Conservation (phyloP, 2,329 filamentous ascomycete species). For the Pyrenophora graminea region DNA sequence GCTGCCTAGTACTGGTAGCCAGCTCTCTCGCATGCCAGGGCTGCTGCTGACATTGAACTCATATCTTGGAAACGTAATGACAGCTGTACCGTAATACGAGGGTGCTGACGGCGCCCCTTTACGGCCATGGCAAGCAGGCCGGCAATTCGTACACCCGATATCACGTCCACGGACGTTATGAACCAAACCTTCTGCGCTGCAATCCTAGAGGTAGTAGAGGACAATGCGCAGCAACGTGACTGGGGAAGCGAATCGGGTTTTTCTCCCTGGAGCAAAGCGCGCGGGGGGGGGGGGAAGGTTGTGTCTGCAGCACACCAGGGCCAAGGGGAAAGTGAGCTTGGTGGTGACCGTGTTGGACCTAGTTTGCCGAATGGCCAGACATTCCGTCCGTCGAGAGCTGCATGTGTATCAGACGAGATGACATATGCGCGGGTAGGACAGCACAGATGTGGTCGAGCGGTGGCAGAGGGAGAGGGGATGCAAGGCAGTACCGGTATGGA, state of each 20-base stretch:
- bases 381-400: too few relatives aligned
- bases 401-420: too few relatives aligned
- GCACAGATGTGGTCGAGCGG: background rate
- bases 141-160: background rate
- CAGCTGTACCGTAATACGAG: background rate
- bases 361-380: too few relatives aligned
- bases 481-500: background rate
- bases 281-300: slow-evolving; percentile 10
- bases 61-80: background rate
- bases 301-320: background rate
- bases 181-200: too few relatives aligned
- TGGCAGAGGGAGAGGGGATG: background rate
- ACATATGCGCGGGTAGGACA: too few relatives aligned
- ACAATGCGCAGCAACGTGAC: too few relatives aligned
- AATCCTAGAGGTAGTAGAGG: too few relatives aligned
- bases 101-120: background rate
- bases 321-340: too few relatives aligned
- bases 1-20: slow-evolving; percentile 1
- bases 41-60: background rate
- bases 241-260: background rate
- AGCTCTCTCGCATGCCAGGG: background rate
- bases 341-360: too few relatives aligned
- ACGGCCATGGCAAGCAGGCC: background rate
- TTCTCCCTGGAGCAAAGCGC: slow-evolving; percentile 6
- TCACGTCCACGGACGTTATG: background rate